Evolutionary conservation across 495 filamentous ascomycete species (phyloP).

Genomic region (Friedmanniomyces endolithicus): DNA sequence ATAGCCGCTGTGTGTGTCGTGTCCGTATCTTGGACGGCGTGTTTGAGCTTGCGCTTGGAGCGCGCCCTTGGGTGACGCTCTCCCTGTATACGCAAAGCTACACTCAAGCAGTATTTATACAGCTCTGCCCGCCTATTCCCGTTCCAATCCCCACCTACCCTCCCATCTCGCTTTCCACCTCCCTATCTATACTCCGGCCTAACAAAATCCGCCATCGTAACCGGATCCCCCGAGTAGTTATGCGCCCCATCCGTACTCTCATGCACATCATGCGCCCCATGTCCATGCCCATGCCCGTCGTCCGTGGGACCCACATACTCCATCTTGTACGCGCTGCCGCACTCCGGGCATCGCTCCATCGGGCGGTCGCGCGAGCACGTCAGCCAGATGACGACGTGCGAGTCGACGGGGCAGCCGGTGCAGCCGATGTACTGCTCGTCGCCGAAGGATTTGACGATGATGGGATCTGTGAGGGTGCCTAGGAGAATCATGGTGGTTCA

Average conservation of each 20-base stretch:
- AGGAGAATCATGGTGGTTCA: background rate
- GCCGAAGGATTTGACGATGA: conserved; percentile 76
- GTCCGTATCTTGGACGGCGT: too few relatives aligned
- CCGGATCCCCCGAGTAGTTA: conserved; percentile 55
- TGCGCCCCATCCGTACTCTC: conserved; percentile 19
- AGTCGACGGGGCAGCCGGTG: conserved; percentile 87
- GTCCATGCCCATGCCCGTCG: conserved; percentile 39
- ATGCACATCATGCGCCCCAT: conserved; percentile 28
- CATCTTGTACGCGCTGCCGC: conserved; percentile 91
- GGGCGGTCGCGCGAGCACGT: conserved; percentile 80
- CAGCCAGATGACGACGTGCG: conserved; percentile 80
- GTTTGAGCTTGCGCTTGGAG: too few relatives aligned
- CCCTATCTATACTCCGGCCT: conserved; percentile 76
- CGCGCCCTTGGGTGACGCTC: too few relatives aligned
- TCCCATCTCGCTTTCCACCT: background rate
- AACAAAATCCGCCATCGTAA: conserved; percentile 88
- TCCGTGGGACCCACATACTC: conserved; percentile 71
- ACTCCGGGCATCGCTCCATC: conserved; percentile 86
- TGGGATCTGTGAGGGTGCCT: conserved; percentile 86
- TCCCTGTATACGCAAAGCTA: too few relatives aligned
- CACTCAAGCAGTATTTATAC: conserved; percentile 1
- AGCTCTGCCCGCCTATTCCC: background rate
- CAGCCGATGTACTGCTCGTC: conserved; percentile 95
- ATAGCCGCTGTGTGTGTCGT: too few relatives aligned
- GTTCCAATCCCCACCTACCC: background rate